Conservation (phyloP, 768 basidiomycete genomes). For the Podaxis sp. region DNA sequence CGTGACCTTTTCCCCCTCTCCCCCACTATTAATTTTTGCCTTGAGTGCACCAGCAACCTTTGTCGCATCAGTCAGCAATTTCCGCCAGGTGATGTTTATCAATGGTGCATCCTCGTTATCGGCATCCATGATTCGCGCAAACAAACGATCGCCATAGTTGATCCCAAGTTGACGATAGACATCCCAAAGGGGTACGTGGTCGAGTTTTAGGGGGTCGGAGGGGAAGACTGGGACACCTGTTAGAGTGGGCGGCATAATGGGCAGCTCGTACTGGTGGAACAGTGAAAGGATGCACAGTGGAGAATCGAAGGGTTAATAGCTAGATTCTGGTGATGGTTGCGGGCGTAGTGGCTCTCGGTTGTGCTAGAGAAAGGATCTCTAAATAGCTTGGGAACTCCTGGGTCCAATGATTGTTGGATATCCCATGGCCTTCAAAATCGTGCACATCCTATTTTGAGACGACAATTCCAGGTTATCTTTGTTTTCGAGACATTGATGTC, state of each 20-base stretch:
- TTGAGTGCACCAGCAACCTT: neutral
- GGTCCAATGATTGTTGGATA: too few relatives aligned
- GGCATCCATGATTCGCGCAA: constrained; percentile 10
- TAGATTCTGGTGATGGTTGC: too few relatives aligned
- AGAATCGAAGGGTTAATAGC: too few relatives aligned
- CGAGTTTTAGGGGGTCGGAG: constrained; percentile 6
- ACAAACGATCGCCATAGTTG: constrained; percentile 7
- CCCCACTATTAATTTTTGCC: neutral
- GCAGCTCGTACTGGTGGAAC: too few relatives aligned
- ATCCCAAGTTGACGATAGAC: constrained; percentile 10
- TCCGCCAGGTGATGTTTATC: constrained; percentile 7
- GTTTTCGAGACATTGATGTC: neutral
- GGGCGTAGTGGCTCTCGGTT: too few relatives aligned
- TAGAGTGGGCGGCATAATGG: neutral
- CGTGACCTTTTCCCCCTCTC: neutral
- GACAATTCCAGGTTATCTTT: neutral
- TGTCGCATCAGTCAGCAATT: constrained; percentile 7
- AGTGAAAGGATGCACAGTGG: too few relatives aligned
- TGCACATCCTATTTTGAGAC: neutral
- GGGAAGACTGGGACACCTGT: constrained; percentile 8
- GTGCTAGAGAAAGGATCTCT: too few relatives aligned
- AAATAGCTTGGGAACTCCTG: too few relatives aligned
- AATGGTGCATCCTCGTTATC: constrained; percentile 3
- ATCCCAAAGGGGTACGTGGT: neutral
- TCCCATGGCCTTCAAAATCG: neutral